Percentiles rank a stretch among this genome's conserved stretches.
Conservation (phyloP, 1,284 basidiomycete species). For the Cryptococcus sp. region DNA sequence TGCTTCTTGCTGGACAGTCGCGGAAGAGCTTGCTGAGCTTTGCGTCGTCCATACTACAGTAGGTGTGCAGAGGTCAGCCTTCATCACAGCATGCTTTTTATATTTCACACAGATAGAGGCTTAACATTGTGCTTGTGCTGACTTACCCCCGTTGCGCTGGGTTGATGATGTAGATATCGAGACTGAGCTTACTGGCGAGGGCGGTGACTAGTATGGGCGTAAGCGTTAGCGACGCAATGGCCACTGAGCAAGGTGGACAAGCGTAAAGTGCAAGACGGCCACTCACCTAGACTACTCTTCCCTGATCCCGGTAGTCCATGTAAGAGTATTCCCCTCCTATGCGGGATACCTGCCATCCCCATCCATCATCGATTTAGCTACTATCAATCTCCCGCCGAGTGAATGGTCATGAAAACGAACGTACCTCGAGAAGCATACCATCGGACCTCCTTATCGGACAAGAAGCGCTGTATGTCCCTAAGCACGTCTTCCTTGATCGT, state of each 20-base stretch:
- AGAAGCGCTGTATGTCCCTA: constrained; percentile 28
- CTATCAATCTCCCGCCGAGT: too few relatives aligned
- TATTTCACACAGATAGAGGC: background rate
- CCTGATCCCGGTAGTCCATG: constrained; percentile 38
- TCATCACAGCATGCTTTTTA: background rate
- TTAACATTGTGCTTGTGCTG: background rate
- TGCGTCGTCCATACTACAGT: constrained; percentile 36
- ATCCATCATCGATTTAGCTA: background rate
- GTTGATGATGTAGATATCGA: constrained; percentile 38
- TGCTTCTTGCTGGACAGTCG: constrained; percentile 25
- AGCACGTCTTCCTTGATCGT: constrained; percentile 28
- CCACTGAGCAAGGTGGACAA: background rate
- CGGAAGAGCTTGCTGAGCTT: constrained; percentile 32
- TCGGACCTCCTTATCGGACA: constrained; percentile 26
- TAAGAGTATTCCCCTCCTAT: constrained; percentile 34
- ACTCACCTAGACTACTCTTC: constrained; percentile 35
- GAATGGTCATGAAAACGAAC: background rate
- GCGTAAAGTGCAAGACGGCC: background rate
- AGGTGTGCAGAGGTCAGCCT: background rate
- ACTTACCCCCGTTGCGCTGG: constrained; percentile 32
- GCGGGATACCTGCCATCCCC: constrained; percentile 26
- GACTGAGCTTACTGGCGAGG: constrained; percentile 28
- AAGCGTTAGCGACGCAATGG: background rate
- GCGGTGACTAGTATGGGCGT: constrained; percentile 23
- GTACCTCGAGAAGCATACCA: constrained; percentile 38